Evolutionary conservation across 2,329 filamentous ascomycete species (phyloP), one percentile per base, ranked within the genome.

Genomic region (Camillea tinctor): DNA sequence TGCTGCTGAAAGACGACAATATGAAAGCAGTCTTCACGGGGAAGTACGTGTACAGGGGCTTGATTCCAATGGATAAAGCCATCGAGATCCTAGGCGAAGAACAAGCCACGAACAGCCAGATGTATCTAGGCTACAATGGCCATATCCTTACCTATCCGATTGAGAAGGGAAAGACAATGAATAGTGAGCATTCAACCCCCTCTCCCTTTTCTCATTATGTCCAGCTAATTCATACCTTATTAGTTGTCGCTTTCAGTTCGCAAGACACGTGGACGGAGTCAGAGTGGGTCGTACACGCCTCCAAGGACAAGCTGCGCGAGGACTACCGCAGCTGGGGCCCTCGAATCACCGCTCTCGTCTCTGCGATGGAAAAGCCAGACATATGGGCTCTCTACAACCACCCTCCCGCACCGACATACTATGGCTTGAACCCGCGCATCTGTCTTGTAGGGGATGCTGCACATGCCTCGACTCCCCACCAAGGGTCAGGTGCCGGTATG

Each of bases 141-240:
- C 86, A 89, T 66, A 69, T 88, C 0, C 73, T 89, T n/a, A 86
- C 84, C 0, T 88, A 87, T 63, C 84, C 86, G 2, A 71, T 71
- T 9, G 67, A 69, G 20, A 64, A 66, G 50, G 69, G 69, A 13
- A 68, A 64, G 56, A 71, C 64, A 2, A 68, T 71, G 68, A 71
- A 71, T 54, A 68, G 69, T 69, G 30, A n/a, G 69, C 51, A 3
- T n/a, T 9, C 40, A 9, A 52, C 15, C 7, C 17, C 15, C 8
- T 55, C 2, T 6, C 0, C 17, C 51, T 30, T 53, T 4, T 30
- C 9, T 54, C n/a, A 49, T 52, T 62, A 24, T 58, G 19, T 13
- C 7, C 20, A 20, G 17, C 7, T 26, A 20, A 20, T 23, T 11
- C n/a, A 20, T 26, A 6, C 36, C n/a, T n/a, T n/a, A 17, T n/a